Evolutionary conservation across 805 yeast species (phyloP).

Genomic region (Sugiyamaella marilandica): DNA sequence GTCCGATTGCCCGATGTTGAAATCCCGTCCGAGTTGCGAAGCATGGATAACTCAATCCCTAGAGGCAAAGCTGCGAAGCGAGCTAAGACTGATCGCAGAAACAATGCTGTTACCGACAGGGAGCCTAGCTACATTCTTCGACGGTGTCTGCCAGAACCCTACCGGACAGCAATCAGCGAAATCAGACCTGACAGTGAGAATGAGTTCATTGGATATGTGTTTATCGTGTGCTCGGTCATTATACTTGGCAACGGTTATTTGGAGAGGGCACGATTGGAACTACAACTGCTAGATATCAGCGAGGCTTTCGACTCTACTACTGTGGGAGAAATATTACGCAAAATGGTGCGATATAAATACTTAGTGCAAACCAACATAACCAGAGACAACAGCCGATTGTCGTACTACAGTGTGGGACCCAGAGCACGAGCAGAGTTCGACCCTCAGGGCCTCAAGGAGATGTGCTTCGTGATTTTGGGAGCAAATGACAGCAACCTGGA

Average conservation of each 20-base stretch:
- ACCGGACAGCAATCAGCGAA: not conserved
- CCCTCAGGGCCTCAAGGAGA: slow-evolving; percentile 3
- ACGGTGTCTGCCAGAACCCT: not conserved
- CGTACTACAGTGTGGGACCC: slow-evolving; percentile 9
- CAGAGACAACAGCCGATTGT: not conserved
- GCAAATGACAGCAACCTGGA: not conserved
- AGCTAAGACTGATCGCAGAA: not conserved
- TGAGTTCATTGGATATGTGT: slow-evolving; percentile 7
- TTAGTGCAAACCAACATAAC: slow-evolving; percentile 4
- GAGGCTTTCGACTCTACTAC: not conserved
- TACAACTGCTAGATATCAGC: not conserved
- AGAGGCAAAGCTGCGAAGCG: not conserved
- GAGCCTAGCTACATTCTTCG: slow-evolving; percentile 1
- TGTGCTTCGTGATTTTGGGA: slow-evolving; percentile 7
- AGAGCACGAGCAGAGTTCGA: slow-evolving; percentile 10
- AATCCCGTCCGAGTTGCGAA: slow-evolving; percentile 7
- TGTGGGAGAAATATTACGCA: not conserved
- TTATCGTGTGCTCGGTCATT: slow-evolving; percentile 6
- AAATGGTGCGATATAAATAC: slow-evolving; percentile 7
- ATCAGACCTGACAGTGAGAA: not conserved
- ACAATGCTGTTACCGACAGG: not conserved
- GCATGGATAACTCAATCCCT: not conserved
- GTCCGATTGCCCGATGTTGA: slow-evolving; percentile 8
- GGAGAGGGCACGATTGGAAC: not conserved
- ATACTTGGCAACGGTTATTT: slow-evolving; percentile 9